Base-by-base conservation (phyloP, 257 asterid species). In the Gynochthodes officinalis region DNA sequence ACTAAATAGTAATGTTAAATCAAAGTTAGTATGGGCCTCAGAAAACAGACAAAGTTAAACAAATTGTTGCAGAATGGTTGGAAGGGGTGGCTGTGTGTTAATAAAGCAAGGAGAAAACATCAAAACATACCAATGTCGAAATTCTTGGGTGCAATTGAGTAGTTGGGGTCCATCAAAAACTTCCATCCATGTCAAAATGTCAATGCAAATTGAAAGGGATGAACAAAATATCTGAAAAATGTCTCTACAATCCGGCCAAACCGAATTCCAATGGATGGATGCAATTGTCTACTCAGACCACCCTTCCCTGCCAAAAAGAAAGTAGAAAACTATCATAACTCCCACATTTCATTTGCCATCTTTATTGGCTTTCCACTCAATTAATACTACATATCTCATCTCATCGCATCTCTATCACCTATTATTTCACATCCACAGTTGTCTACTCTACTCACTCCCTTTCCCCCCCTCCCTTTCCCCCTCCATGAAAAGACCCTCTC, bases 231-330 rank as follows among this genome's bases (percentile, higher is more conserved):
- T 2, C 7, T 7, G 6, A 35, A 63, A 62, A 64, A 63, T 63
- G 44, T 32, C n/a, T n/a, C n/a, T 30, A 69, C 75, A 74, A 84
- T 76, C 80, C 74, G 67, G 73, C 76, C 69, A 75, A 81, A 80
- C 82, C 83, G 32, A 73, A 75, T 69, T 75, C 82, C 81, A 83
- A 79, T 75, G 67, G 74, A 46, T 79, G 82, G 74, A 46, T 79
- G 82, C 83, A 78, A 69, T 67, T 80, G 90, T 87, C 92, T 80
- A 85, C 78, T 81, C 89, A 81, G 49, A 70, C 86, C 83, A 69
- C 82, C 84, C 84, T 80, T 60, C 25, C 48, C 89, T 81, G 86
- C 91, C 79, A 83, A 86, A 84, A 74, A 50, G 37, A 64, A 72
- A 21, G 16, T 5, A 5, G 1, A 57, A 46, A 66, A 71, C 40